These are phyloP conservation scores for Deinandra increscens DNA, from an alignment of 129 eudicot genomes.

Conservation along the genomic window DNA sequence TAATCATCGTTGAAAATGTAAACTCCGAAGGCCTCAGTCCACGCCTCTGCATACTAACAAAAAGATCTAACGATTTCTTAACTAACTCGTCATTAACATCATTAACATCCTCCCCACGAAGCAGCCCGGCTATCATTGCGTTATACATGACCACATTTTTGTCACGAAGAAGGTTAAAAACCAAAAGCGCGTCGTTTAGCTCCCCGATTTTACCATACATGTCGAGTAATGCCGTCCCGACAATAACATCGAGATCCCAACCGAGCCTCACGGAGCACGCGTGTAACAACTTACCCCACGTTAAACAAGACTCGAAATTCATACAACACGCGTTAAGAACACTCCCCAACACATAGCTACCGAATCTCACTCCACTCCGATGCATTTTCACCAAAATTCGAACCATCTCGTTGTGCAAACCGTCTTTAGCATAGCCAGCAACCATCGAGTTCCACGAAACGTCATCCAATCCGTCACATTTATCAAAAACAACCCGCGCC, in stretches of 20 bases:
- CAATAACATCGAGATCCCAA: slow-evolving; percentile 48
- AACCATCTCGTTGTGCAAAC: slow-evolving; percentile 29
- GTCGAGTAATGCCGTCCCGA: slow-evolving; percentile 52
- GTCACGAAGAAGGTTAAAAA: slow-evolving; percentile 31
- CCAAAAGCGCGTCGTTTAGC: slow-evolving; percentile 30
- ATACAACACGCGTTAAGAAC: slow-evolving; percentile 45
- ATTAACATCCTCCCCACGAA: slow-evolving; percentile 16
- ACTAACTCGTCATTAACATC: slow-evolving; percentile 7
- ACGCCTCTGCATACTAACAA: slow-evolving; percentile 37
- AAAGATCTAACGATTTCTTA: slow-evolving; percentile 29
- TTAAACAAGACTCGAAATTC: slow-evolving; percentile 16
- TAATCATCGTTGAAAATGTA: slow-evolving; percentile 46
- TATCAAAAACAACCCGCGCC: slow-evolving; percentile 37
- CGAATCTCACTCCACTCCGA: slow-evolving; percentile 28
- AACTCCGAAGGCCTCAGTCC: slow-evolving; percentile 41
- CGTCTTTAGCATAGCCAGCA: slow-evolving; percentile 38
- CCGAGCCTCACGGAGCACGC: slow-evolving; percentile 38
- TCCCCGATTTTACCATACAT: slow-evolving; percentile 52
- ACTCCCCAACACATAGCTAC: slow-evolving; percentile 49
- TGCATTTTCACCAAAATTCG: slow-evolving; percentile 43
- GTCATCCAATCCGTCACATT: slow-evolving; percentile 35
- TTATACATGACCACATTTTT: slow-evolving; percentile 56
- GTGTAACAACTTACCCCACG: slow-evolving; percentile 45
- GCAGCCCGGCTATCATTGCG: slow-evolving; percentile 49
- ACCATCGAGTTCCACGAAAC: slow-evolving; percentile 61